A percentile compares a stretch with the other conserved stretches of the same genome.
Evolutionary conservation across 768 basidiomycete species (phyloP).

Genomic region (Pleurotus citrinopileatus): DNA sequence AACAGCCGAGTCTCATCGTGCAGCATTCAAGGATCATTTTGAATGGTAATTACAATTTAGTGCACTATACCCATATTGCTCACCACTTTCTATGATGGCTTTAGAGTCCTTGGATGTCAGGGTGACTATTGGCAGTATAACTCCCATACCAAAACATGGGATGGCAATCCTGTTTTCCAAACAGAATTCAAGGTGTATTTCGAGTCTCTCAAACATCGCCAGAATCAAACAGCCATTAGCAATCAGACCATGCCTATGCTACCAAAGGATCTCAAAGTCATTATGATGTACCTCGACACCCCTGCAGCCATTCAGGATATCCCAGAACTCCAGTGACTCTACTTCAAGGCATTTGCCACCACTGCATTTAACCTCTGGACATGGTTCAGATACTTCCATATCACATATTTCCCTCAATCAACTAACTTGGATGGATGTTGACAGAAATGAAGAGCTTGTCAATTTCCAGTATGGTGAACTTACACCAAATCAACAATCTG

Average conservation of each 20-base stretch:
- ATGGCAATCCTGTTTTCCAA: conserved; percentile 19
- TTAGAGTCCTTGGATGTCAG: conserved; percentile 16
- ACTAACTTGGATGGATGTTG: not conserved
- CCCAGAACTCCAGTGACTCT: conserved; percentile 10
- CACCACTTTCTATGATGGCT: not conserved
- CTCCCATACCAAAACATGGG: conserved; percentile 13
- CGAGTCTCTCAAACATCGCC: conserved; percentile 9
- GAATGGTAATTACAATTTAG: conserved; percentile 11
- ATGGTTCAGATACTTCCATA: conserved; percentile 4
- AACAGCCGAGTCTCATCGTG: conserved; percentile 15
- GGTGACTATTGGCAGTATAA: conserved; percentile 19
- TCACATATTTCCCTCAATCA: not conserved
- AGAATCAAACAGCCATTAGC: conserved; percentile 10
- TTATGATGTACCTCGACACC: conserved; percentile 8
- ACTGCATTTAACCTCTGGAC: conserved; percentile 19
- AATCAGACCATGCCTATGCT: conserved; percentile 11
- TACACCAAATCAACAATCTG: conserved; percentile 11
- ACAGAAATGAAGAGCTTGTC: conserved; percentile 17
- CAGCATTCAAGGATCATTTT: conserved; percentile 17
- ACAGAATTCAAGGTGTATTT: conserved; percentile 11
- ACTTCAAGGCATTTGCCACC: conserved; percentile 17
- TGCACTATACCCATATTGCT: not conserved
- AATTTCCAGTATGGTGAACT: conserved; percentile 14
- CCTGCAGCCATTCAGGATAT: not conserved
- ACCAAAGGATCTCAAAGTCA: conserved; percentile 9